A percentile compares a stretch with the other conserved stretches of the same genome.
Conservation (phyloP, 2,329 filamentous ascomycete species). For the Cordyceps tenuipes region DNA sequence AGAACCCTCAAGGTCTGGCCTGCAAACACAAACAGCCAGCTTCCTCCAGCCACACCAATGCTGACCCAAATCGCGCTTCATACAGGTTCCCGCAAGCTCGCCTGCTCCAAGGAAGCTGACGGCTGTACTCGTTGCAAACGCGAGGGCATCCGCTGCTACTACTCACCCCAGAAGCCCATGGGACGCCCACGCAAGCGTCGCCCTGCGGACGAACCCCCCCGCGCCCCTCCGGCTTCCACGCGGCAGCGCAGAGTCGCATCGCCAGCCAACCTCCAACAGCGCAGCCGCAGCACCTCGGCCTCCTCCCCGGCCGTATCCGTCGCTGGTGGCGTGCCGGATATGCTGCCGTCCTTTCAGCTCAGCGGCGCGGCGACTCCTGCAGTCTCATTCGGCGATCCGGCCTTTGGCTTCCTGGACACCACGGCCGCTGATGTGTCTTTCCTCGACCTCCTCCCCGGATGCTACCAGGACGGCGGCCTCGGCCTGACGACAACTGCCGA, state of each 20-base stretch:
- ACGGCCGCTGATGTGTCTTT: conserved; percentile 24
- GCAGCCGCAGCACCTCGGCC: background rate
- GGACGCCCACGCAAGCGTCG: conserved; percentile 54
- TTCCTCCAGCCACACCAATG: background rate
- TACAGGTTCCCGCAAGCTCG: conserved; percentile 53
- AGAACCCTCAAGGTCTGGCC: background rate
- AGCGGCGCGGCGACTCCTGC: background rate
- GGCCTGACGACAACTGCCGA: background rate
- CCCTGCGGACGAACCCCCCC: conserved; percentile 21
- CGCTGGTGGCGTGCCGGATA: background rate
- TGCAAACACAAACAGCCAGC: background rate
- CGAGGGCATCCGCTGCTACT: conserved; percentile 50
- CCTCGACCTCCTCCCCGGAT: conserved; percentile 25
- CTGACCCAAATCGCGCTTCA: background rate
- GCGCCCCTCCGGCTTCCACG: background rate
- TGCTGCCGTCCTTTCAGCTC: background rate
- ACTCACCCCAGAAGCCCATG: conserved; percentile 59
- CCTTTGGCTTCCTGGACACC: conserved; percentile 28
- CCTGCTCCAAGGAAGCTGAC: conserved; percentile 53
- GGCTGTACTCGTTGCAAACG: conserved; percentile 51
- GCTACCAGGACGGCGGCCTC: background rate
- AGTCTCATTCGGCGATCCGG: conserved; percentile 20
- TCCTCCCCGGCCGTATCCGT: background rate
- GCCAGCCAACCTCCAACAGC: background rate
- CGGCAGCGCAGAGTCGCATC: background rate